A percentile compares a stretch with the other conserved stretches of the same genome.
Conservation (phyloP, 108 stramenopile genomes). For the Hondaea fermentalgiana region DNA sequence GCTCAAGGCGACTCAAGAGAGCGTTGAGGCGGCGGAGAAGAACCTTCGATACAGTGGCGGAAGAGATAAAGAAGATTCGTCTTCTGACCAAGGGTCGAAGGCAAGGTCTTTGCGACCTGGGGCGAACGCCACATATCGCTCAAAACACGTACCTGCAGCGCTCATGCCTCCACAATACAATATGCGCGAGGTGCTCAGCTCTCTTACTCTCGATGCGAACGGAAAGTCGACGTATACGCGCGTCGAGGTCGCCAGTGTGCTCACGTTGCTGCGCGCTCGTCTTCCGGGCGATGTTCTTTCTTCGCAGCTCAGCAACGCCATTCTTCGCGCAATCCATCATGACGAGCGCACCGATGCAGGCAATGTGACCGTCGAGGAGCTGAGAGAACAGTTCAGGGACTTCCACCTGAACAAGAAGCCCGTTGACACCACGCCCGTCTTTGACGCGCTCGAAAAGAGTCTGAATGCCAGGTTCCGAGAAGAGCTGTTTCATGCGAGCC, state of each 20-base stretch:
- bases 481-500: background rate
- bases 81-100: too few relatives aligned
- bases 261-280: background rate
- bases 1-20: background rate
- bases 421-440: background rate
- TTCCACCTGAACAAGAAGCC: background rate
- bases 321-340: background rate
- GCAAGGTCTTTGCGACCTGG: background rate
- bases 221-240: background rate
- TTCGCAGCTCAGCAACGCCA: background rate
- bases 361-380: background rate
- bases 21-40: background rate
- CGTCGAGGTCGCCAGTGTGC: background rate
- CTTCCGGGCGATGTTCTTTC: background rate
- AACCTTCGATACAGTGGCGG: background rate
- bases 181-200: background rate
- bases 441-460: background rate
- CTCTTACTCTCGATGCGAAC: background rate
- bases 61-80: too few relatives aligned
- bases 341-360: background rate
- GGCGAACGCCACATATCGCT: background rate
- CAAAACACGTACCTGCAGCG: background rate
- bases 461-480: background rate
- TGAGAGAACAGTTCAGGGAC: background rate
- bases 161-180: background rate